Conservation (phyloP, 345 rosid genomes). For the Anastatica hierochuntica region DNA sequence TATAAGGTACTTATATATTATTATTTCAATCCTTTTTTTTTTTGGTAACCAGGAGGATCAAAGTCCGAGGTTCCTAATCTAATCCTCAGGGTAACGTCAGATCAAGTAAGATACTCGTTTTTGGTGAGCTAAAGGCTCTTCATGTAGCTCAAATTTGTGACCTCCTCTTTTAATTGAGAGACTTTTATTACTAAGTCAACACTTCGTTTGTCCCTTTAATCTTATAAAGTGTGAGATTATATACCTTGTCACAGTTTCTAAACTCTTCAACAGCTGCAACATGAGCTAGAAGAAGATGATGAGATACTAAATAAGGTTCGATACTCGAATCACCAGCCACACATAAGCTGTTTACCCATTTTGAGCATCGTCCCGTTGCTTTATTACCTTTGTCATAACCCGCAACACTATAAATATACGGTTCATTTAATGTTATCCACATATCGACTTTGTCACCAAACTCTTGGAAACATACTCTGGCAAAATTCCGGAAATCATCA, state of each 20-base stretch:
- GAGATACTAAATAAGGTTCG: constrained; percentile 22
- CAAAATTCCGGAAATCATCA: constrained; percentile 16
- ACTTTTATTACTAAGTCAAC: too few relatives aligned
- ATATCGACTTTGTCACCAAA: constrained; percentile 38
- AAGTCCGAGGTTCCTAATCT: too few relatives aligned
- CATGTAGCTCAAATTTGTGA: too few relatives aligned
- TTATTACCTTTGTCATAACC: constrained; percentile 23
- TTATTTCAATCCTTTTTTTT: too few relatives aligned
- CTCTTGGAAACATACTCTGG: constrained; percentile 29
- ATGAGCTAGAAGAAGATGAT: constrained; percentile 24
- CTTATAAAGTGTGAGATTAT: neutral
- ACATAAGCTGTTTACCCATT: constrained; percentile 20
- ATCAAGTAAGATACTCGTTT: too few relatives aligned
- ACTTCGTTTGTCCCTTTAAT: too few relatives aligned
- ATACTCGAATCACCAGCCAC: constrained; percentile 24
- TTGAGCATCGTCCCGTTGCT: constrained; percentile 32
- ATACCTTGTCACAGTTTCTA: constrained; percentile 19
- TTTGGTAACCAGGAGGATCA: too few relatives aligned
- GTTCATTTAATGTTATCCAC: constrained; percentile 43
- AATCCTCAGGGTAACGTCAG: too few relatives aligned
- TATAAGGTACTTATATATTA: neutral
- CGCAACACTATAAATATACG: constrained; percentile 21
- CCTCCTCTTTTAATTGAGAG: too few relatives aligned
- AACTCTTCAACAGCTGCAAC: constrained; percentile 18
- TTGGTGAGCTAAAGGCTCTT: too few relatives aligned